These are phyloP conservation scores for Leucocoprinus leucothites DNA, from an alignment of 768 basidiomycete genomes.

Conservation along the genomic window DNA sequence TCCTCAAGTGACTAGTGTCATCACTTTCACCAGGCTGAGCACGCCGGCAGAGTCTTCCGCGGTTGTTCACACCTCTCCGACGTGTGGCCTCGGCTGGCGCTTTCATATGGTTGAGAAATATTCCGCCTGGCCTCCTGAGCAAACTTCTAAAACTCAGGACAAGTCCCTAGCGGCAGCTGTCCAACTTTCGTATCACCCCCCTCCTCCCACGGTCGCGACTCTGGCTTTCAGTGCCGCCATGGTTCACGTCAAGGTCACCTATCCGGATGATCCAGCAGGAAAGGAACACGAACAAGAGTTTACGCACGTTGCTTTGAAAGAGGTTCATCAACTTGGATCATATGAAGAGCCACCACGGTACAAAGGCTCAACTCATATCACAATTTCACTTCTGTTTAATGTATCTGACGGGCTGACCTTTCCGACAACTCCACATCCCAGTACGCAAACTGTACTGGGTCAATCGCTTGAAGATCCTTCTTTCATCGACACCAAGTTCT, in stretches of 20 bases:
- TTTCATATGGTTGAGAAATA: background rate
- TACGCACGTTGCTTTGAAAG: background rate
- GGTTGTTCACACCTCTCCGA: background rate
- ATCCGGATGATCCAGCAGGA: background rate
- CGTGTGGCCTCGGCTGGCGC: background rate
- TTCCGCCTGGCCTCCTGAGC: background rate
- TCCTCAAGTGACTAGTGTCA: background rate
- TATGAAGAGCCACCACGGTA: background rate
- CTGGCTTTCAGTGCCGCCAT: background rate
- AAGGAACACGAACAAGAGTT: background rate
- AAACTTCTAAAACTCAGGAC: background rate
- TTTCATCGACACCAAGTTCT: slow-evolving; percentile 14
- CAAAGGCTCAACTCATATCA: background rate
- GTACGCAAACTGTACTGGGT: background rate
- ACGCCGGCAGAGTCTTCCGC: background rate
- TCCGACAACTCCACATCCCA: background rate
- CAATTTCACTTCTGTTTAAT: background rate
- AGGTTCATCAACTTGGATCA: background rate
- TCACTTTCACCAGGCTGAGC: background rate
- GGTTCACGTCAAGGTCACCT: background rate
- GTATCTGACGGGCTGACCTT: background rate
- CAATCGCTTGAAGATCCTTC: slow-evolving; percentile 4
- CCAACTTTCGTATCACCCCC: background rate
- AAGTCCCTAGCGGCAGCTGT: background rate
- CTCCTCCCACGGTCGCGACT: background rate